phyloP scores from a whole-genome alignment of 2,329 filamentous ascomycete species.

The Xenosphaeropsis pyriputrescens region DNA sequence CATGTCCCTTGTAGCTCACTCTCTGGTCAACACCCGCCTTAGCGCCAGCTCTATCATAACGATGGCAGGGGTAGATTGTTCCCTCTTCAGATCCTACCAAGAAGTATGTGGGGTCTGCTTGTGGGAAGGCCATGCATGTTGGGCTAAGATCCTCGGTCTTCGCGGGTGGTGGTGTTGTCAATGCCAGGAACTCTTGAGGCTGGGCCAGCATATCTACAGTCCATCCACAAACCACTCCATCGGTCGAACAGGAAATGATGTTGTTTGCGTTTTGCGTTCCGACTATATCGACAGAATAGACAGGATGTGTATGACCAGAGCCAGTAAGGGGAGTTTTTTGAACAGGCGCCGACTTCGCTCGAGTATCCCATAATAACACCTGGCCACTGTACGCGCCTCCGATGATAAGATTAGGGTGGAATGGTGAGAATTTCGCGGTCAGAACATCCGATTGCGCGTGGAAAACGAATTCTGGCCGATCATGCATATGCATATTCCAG shows the following conservation, averaged over 20 bases:
- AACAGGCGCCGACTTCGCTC: constrained; percentile 75
- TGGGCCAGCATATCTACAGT: constrained; percentile 95
- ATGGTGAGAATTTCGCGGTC: constrained; percentile 94
- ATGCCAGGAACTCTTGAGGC: constrained; percentile 83
- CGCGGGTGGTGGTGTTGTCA: constrained; percentile 71
- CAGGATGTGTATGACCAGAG: constrained; percentile 87
- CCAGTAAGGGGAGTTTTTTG: constrained; percentile 94
- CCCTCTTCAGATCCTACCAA: constrained; percentile 95
- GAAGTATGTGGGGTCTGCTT: constrained; percentile 94
- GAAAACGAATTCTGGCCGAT: constrained; percentile 90
- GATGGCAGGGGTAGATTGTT: constrained; percentile 87
- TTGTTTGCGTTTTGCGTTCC: constrained; percentile 98
- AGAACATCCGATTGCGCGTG: constrained; percentile 93
- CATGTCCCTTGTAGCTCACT: constrained; percentile 78
- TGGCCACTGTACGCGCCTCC: constrained; percentile 95
- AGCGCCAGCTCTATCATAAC: constrained; percentile 92
- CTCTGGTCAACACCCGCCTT: constrained; percentile 90
- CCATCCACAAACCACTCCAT: constrained; percentile 95
- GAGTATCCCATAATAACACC: constrained; percentile 92
- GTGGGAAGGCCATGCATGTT: constrained; percentile 86
- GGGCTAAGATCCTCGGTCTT: constrained; percentile 92
- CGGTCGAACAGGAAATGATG: constrained; percentile 91
- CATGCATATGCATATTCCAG: constrained; percentile 93
- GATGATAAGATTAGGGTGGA: constrained; percentile 91
- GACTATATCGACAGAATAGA: constrained; percentile 90